Evolutionary conservation across 257 asterid species (phyloP).

Genomic region (Solanum acaule): DNA sequence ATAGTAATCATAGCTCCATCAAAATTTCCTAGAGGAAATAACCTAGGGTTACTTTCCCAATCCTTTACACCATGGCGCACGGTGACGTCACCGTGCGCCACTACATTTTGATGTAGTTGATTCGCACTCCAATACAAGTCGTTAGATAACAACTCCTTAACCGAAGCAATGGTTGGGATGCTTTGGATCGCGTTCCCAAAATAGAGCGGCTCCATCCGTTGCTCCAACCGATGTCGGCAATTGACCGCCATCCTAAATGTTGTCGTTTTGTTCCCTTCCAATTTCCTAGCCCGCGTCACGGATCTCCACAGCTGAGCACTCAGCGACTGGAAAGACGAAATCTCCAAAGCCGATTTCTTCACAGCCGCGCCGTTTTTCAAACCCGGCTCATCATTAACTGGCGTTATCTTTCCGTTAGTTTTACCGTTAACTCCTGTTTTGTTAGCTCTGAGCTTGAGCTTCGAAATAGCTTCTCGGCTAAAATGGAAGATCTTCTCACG

Average conservation of each 20-base stretch:
- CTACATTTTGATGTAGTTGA: constrained; percentile 61
- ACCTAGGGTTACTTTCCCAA: constrained; percentile 73
- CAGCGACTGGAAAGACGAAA: constrained; percentile 85
- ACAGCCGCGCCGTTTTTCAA: constrained; percentile 2
- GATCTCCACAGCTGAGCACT: constrained; percentile 79
- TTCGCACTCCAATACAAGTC: constrained; percentile 61
- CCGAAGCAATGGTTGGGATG: constrained; percentile 58
- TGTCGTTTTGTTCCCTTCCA: constrained; percentile 40
- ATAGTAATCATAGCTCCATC: constrained; percentile 97
- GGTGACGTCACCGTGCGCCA: constrained; percentile 52
- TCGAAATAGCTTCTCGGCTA: constrained; percentile 61
- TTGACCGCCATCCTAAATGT: constrained; percentile 95
- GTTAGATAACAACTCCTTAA: constrained; percentile 40
- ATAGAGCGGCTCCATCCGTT: constrained; percentile 59
- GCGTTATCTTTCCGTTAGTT: constrained; percentile 35
- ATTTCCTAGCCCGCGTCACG: constrained; percentile 73
- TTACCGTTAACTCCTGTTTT: constrained; percentile 16
- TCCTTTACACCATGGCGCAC: constrained; percentile 72
- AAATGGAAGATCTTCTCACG: constrained; percentile 77
- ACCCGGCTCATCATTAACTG: constrained; percentile 1
- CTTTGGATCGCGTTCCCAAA: constrained; percentile 87
- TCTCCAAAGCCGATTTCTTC: constrained; percentile 22
- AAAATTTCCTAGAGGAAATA: constrained; percentile 84
- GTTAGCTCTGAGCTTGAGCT: constrained; percentile 51
- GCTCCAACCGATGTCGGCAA: constrained; percentile 77